Evolutionary conservation across 352 stramenopile genomes (phyloP), one percentile per base, ranked within the genome.

Genomic region (Globisporangium middletonii): DNA sequence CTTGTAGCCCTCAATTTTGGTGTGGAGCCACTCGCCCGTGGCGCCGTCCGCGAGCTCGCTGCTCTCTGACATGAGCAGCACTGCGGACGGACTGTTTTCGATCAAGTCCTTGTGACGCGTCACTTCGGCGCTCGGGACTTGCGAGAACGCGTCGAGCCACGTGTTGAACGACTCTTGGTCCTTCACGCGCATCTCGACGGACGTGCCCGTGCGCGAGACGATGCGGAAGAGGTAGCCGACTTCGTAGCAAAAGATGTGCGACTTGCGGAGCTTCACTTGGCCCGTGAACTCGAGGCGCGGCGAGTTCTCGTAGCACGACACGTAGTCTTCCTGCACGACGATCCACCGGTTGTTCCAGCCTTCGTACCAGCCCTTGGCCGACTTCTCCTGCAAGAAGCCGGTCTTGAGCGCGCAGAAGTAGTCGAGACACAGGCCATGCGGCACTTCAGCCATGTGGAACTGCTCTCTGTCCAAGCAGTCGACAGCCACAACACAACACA

Each of bases 231-330:
- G 69, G 54, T 92, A 92, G 23, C 77, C 68, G 28, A 71, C 75
- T 50, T 92, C 77, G 53, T 82, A 92, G 50, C 77, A 86, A 33
- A 89, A 88, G 48, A 86, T 70, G 3, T 69, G 89, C 4, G 79
- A 74, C 46, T 77, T 82, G 26, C 68, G 69, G 55, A 94, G 65
- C 50, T 82, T 77, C 43, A 89, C 89, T 52, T 94, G 84, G 0
- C 59, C 70, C 37, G 83, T 79, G 62, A 88, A 88, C 33, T 89
- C 79, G 1, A 92, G 61, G 13, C 75, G 82, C 12, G 84, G 84
- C 4, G 82, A 90, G 55, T 87, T 89, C 47, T 94, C 84, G 53
- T 88, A 94, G 62, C 82, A 91, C 12, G 75, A 84, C 18, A 94
- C 51, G 55, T 84, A 69, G 28, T 82, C 71, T 11, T 88, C 73